These are phyloP conservation scores for Solanum sejunctum DNA, from an alignment of 257 asterid genomes.

Conservation along the genomic window DNA sequence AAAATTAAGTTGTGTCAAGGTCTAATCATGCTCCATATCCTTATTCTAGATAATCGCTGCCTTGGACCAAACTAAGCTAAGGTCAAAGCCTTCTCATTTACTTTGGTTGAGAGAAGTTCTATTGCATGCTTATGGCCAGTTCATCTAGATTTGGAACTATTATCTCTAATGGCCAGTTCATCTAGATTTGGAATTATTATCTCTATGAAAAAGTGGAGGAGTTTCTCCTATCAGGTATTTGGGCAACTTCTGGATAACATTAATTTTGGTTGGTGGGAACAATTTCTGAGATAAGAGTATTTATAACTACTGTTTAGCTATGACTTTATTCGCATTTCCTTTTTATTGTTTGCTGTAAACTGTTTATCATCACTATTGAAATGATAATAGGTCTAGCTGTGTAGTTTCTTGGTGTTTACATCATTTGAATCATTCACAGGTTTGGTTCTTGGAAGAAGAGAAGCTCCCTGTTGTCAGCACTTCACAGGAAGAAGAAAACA, in stretches of 20 bases:
- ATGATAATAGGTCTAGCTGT: background rate
- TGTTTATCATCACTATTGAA: background rate
- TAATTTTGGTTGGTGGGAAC: background rate
- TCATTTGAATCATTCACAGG: constrained; percentile 23
- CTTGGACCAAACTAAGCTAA: background rate
- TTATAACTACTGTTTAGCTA: background rate
- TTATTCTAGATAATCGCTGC: background rate
- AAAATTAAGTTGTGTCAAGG: background rate
- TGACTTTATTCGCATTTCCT: background rate
- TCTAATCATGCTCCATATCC: background rate
- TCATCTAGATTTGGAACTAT: background rate
- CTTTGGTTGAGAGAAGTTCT: background rate
- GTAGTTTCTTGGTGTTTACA: background rate
- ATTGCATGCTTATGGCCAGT: background rate
- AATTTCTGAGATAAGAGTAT: background rate
- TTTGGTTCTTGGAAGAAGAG: constrained; percentile 88
- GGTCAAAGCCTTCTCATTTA: background rate
- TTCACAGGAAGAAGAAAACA: constrained; percentile 32
- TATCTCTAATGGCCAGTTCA: background rate
- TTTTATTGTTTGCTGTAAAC: background rate
- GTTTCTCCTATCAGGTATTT: background rate
- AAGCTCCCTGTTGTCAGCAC: constrained; percentile 64
- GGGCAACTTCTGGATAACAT: background rate
- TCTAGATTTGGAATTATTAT: background rate
- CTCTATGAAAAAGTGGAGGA: background rate